Percentiles rank a stretch among this genome's conserved stretches.
phyloP scores from a whole-genome alignment of 306 rosid genomes.

The Rosa persica region DNA sequence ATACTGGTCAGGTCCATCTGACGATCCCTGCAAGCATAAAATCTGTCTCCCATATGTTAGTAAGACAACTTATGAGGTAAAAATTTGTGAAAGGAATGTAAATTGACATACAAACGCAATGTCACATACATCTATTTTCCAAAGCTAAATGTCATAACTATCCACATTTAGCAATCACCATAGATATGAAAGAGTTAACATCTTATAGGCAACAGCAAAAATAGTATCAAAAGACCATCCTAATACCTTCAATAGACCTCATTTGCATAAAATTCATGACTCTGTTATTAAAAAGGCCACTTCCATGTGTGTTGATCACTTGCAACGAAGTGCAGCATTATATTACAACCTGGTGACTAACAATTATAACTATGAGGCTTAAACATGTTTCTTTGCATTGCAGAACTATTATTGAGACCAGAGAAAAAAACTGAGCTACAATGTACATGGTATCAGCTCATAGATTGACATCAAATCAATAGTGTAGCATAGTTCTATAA shows the following conservation, averaged over 20 bases:
- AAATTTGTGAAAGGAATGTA: neutral
- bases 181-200: neutral
- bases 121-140: neutral
- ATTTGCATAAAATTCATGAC: neutral
- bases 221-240: neutral
- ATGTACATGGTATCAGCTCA: neutral
- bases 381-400: neutral
- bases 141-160: neutral
- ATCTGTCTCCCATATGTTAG: conserved; percentile 57
- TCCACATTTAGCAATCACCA: neutral
- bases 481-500: neutral
- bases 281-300: neutral
- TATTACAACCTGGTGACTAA: neutral
- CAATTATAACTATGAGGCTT: neutral
- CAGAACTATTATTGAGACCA: neutral
- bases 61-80: conserved; percentile 16
- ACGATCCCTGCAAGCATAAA: conserved; percentile 84
- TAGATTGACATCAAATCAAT: neutral
- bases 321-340: neutral
- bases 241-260: neutral
- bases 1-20: conserved; percentile 98
- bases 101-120: neutral
- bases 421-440: neutral
- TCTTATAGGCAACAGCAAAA: neutral
- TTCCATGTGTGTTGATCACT: neutral